A percentile compares a stretch with the other conserved stretches of the same genome.
Conservation (phyloP, 352 stramenopile genomes). For the Phytophthora aleatoria region DNA sequence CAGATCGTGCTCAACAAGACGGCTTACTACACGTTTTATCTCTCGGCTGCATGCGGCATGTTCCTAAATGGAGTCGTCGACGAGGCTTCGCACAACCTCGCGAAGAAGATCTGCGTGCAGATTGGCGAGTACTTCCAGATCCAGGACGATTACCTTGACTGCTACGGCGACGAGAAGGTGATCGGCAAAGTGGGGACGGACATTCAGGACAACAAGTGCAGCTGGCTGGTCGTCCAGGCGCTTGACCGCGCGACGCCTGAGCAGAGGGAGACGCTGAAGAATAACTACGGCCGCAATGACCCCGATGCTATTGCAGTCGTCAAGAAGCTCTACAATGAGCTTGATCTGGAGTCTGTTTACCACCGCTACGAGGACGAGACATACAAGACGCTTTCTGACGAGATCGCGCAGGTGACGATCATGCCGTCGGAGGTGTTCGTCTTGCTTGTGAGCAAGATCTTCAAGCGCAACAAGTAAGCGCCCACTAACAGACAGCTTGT, state of each 20-base stretch:
- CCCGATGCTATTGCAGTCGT: slow-evolving; percentile 82
- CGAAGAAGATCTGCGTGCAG: slow-evolving; percentile 94
- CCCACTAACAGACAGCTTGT: not conserved
- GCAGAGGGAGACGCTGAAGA: slow-evolving; percentile 88
- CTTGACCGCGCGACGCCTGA: slow-evolving; percentile 68
- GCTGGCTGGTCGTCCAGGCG: slow-evolving; percentile 97
- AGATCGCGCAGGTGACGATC: slow-evolving; percentile 81
- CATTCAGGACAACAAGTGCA: slow-evolving; percentile 99
- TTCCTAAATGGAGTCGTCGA: slow-evolving; percentile 84
- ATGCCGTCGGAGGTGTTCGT: slow-evolving; percentile 94
- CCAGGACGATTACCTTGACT: slow-evolving; percentile 99
- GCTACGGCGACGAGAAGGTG: slow-evolving; percentile 93
- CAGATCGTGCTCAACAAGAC: slow-evolving; percentile 99
- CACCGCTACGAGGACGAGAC: slow-evolving; percentile 94
- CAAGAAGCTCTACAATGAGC: slow-evolving; percentile 94
- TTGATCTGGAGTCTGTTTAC: slow-evolving; percentile 91
- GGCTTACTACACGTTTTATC: slow-evolving; percentile 99
- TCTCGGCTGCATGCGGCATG: slow-evolving; percentile 94
- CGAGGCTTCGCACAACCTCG: slow-evolving; percentile 73
- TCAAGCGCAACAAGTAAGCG: slow-evolving; percentile 95
- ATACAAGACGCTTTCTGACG: slow-evolving; percentile 81
- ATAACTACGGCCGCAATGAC: slow-evolving; percentile 93
- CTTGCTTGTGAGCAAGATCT: slow-evolving; percentile 95
- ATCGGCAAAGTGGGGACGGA: slow-evolving; percentile 97
- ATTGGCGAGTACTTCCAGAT: slow-evolving; percentile 99